Evolutionary conservation across 2,329 filamentous ascomycete species (phyloP).

Genomic region (Thielaviopsis ethacetica): DNA sequence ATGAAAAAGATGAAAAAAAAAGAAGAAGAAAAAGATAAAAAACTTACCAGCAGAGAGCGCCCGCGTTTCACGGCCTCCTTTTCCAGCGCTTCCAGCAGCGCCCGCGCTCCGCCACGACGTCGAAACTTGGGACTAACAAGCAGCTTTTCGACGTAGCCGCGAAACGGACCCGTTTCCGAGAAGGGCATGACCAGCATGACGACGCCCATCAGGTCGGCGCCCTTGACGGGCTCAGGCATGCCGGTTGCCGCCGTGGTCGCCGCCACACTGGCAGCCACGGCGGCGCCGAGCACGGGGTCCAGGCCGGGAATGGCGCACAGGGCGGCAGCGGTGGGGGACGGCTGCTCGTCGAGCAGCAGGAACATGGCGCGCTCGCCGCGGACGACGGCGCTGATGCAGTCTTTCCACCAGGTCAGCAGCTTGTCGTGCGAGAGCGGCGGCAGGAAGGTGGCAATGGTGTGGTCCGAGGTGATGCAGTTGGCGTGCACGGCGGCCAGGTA

Average conservation of each 20-base stretch:
- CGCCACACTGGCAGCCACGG: neutral
- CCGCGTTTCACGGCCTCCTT: constrained; percentile 31
- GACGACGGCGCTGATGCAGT: constrained; percentile 30
- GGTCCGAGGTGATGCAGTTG: constrained; percentile 40
- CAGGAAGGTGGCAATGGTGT: constrained; percentile 40
- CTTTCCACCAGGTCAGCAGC: constrained; percentile 41
- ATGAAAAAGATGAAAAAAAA: neutral
- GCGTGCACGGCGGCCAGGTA: constrained; percentile 42
- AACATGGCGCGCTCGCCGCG: constrained; percentile 33
- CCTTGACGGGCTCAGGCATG: constrained; percentile 20
- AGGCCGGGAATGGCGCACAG: neutral
- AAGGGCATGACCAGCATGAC: constrained; percentile 36
- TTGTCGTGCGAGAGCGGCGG: constrained; percentile 41
- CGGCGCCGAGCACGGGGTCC: neutral
- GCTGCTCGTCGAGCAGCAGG: constrained; percentile 28
- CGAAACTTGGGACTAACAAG: constrained; percentile 37
- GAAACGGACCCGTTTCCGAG: constrained; percentile 38
- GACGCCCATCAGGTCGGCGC: constrained; percentile 34
- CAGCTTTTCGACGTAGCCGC: constrained; percentile 40
- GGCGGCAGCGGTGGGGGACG: constrained; percentile 3
- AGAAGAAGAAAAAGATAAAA: neutral
- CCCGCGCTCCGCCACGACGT: constrained; percentile 32
- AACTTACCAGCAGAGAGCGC: constrained; percentile 35
- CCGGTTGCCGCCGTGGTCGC: neutral
- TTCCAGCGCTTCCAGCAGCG: constrained; percentile 38